Percentiles rank a stretch among this genome's conserved stretches.
Evolutionary conservation across 768 basidiomycete genomes (phyloP).

Genomic region (Boletus edulis): DNA sequence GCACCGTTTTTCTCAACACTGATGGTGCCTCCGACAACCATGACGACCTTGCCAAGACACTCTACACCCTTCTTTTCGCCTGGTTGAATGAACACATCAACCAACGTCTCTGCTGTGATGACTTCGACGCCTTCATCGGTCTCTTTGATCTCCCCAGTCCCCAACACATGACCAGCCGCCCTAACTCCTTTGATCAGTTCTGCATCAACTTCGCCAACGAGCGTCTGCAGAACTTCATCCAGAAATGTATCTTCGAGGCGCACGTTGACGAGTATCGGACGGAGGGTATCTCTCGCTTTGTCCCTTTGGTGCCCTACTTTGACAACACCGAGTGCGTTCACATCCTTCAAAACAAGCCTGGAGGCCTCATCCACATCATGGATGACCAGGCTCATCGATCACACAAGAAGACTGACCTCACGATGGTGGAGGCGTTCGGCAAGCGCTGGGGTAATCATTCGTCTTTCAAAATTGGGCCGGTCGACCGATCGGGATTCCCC

Average conservation of each 20-base stretch:
- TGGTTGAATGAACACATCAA: constrained; percentile 98
- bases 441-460: constrained; percentile 95
- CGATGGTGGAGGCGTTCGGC: constrained; percentile 91
- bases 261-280: constrained; percentile 80
- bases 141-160: constrained; percentile 93
- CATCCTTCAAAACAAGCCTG: constrained; percentile 40
- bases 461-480: constrained; percentile 78
- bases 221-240: constrained; percentile 79
- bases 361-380: constrained; percentile 95
- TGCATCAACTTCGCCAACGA: constrained; percentile 97
- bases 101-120: constrained; percentile 90
- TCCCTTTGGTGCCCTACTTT: constrained; percentile 76
- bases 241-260: constrained; percentile 64
- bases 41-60: constrained; percentile 89
- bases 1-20: constrained; percentile 92
- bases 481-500: constrained; percentile 75
- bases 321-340: constrained; percentile 91
- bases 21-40: constrained; percentile 92
- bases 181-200: constrained; percentile 95
- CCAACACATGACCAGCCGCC: constrained; percentile 82
- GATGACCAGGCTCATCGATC: constrained; percentile 89
- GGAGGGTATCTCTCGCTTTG: constrained; percentile 72
- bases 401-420: constrained; percentile 88
- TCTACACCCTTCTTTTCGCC: constrained; percentile 92
- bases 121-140: constrained; percentile 89